Evolutionary conservation across 306 rosid species (phyloP).

Genomic region (Rosa chinensis): DNA sequence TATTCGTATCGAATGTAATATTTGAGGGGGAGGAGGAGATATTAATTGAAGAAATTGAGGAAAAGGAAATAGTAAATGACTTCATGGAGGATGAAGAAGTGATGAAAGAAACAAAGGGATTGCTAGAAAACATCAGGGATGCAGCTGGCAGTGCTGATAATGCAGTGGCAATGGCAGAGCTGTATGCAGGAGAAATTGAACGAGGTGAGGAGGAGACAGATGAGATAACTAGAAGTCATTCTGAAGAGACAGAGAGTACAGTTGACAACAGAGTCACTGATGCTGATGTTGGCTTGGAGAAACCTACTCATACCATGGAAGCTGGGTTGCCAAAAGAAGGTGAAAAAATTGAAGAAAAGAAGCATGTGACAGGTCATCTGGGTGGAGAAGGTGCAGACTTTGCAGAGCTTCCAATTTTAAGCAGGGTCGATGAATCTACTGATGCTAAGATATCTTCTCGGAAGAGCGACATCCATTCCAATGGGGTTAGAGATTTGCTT

Average conservation of each 20-base stretch:
- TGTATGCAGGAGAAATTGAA: neutral
- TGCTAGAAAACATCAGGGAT: conserved; percentile 48
- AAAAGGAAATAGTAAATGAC: conserved; percentile 29
- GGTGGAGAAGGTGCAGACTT: conserved; percentile 24
- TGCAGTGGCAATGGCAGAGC: conserved; percentile 14
- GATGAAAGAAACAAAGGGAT: conserved; percentile 39
- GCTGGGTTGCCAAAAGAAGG: neutral
- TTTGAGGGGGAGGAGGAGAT: conserved; percentile 26
- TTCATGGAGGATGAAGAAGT: conserved; percentile 33
- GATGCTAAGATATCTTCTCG: conserved; percentile 30
- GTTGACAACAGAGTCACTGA: neutral
- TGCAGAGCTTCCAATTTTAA: conserved; percentile 36
- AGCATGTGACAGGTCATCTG: neutral
- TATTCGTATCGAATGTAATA: conserved; percentile 13
- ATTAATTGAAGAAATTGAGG: conserved; percentile 33
- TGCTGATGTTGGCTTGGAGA: neutral
- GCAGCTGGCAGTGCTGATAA: conserved; percentile 34
- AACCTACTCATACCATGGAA: neutral
- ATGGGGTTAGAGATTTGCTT: conserved; percentile 39
- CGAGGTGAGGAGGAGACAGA: conserved; percentile 13
- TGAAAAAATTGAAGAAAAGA: neutral
- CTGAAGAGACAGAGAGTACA: conserved; percentile 14
- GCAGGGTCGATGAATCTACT: conserved; percentile 24
- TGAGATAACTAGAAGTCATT: conserved; percentile 1
- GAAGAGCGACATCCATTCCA: conserved; percentile 28